phyloP scores from a whole-genome alignment of 139 green algal genomes.

The Haematococcus lacustris region DNA sequence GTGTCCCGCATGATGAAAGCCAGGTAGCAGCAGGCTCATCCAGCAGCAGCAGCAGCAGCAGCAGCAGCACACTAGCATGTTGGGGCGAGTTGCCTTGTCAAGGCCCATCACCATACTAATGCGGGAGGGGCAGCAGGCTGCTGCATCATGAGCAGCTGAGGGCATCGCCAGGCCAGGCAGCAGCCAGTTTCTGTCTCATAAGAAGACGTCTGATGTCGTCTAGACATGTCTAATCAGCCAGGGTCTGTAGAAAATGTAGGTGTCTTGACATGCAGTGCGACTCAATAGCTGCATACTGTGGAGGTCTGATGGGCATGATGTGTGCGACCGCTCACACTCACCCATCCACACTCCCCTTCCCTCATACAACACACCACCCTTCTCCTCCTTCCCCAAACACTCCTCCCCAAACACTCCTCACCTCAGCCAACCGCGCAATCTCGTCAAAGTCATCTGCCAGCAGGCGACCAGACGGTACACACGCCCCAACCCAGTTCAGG shows the following conservation, averaged over 20 bases:
- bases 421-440: conserved; percentile 60
- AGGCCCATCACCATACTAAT: neutral
- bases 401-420: neutral
- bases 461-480: conserved; percentile 82
- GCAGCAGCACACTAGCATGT: neutral
- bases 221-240: no score
- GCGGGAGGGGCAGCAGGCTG: neutral
- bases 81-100: neutral
- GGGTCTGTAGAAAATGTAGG: neutral
- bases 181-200: no score
- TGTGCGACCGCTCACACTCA: neutral
- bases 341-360: neutral
- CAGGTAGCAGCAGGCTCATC: neutral
- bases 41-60: neutral
- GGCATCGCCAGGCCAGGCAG: no score
- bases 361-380: neutral
- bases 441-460: conserved; percentile 67
- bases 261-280: neutral
- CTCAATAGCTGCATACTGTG: neutral
- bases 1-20: no score
- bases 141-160: no score
- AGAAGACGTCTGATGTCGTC: no score
- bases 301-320: neutral
- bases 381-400: neutral
- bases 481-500: conserved; percentile 62